phyloP scores from a whole-genome alignment of 2,329 filamentous ascomycete genomes.

The Endothia cerciana region DNA sequence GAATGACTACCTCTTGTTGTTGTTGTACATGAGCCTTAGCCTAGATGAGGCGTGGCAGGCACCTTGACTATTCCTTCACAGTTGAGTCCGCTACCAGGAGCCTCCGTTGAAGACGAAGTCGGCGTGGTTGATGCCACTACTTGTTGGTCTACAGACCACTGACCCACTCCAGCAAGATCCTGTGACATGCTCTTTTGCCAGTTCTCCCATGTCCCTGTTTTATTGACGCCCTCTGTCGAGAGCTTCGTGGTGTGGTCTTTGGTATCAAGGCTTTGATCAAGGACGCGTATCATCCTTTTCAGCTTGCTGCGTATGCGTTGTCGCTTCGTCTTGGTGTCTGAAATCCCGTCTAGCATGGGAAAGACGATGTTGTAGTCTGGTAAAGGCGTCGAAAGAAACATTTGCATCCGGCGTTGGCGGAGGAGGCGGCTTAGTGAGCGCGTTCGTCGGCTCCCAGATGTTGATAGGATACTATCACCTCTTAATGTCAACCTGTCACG shows the following conservation, averaged over 20 bases:
- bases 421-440: neutral
- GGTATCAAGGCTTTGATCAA: neutral
- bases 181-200: neutral
- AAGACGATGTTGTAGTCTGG: neutral
- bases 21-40: neutral
- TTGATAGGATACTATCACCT: neutral
- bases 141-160: neutral
- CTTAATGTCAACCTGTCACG: neutral
- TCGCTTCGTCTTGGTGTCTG: neutral
- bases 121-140: neutral
- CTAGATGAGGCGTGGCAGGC: neutral
- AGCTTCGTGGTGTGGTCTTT: neutral
- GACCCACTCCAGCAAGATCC: neutral
- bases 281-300: neutral
- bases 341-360: neutral
- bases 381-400: neutral
- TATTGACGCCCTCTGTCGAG: neutral
- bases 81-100: neutral
- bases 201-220: neutral
- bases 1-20: neutral
- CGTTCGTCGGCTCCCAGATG: neutral
- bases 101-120: neutral
- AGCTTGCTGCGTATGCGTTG: neutral
- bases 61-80: neutral
- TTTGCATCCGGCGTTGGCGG: neutral